These are phyloP conservation scores for Neurospora sp. DNA, from an alignment of 495 filamentous ascomycete species.

Conservation along the genomic window DNA sequence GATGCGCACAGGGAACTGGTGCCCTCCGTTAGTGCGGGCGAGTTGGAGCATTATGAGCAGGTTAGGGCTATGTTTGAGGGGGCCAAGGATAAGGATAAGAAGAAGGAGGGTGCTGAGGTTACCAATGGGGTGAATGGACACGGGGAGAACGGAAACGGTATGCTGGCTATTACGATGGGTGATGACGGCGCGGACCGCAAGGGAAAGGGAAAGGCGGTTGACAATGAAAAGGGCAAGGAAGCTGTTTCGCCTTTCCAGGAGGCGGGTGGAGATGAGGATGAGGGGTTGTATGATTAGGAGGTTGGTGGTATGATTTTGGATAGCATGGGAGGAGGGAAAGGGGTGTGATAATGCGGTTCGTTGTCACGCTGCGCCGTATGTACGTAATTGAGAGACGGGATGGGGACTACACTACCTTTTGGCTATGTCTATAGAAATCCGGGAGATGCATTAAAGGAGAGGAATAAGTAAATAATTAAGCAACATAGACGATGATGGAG, in stretches of 20 bases:
- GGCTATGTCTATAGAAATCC: neutral
- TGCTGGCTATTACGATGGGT: neutral
- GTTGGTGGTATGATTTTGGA: neutral
- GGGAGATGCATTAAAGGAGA: neutral
- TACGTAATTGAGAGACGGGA: neutral
- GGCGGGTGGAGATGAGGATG: constrained; percentile 17
- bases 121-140: neutral
- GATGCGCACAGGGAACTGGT: constrained; percentile 74
- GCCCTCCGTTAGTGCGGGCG: constrained; percentile 86
- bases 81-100: neutral
- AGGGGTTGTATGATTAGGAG: constrained; percentile 24
- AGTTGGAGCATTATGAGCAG: constrained; percentile 81
- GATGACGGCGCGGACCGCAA: constrained; percentile 31
- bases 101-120: neutral
- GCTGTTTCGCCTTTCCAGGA: constrained; percentile 20
- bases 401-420: neutral
- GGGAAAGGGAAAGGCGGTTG: constrained; percentile 37
- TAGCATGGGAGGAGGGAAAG: neutral
- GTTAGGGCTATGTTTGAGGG: constrained; percentile 76
- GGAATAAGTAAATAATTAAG: neutral
- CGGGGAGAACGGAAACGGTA: neutral
- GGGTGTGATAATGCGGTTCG: neutral
- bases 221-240: constrained; percentile 37
- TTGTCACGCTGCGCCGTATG: neutral
- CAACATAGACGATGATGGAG: neutral